Conservation (phyloP, 805 yeast genomes). For the Schizosaccharomyces osmophilus region DNA sequence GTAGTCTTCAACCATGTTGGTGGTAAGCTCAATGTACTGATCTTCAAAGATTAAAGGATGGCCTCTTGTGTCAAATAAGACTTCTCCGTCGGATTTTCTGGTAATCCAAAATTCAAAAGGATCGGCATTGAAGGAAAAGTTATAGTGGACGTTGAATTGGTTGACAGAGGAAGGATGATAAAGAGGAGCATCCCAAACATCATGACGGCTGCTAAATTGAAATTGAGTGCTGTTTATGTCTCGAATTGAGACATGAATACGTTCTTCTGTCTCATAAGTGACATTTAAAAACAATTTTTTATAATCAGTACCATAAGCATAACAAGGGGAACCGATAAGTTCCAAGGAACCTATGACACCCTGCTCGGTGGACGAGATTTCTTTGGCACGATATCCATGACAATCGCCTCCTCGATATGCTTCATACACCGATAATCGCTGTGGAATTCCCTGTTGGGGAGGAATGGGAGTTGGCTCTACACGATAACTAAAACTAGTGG, state of each 20-base stretch:
- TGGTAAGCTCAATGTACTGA: slow-evolving; percentile 15
- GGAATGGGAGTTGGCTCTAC: neutral
- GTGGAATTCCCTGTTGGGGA: neutral
- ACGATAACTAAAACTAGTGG: too few relatives aligned
- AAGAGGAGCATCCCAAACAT: slow-evolving; percentile 1
- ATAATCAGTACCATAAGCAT: slow-evolving; percentile 7
- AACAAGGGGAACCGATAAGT: slow-evolving; percentile 8
- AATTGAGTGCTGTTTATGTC: neutral
- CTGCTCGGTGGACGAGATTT: neutral
- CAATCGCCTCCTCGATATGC: neutral
- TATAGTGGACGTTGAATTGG: neutral
- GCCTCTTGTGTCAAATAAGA: slow-evolving; percentile 13
- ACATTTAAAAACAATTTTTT: slow-evolving; percentile 2
- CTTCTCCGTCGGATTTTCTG: slow-evolving; percentile 11
- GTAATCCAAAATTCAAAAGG: slow-evolving; percentile 9
- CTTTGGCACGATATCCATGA: neutral
- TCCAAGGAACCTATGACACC: neutral
- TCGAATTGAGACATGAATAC: slow-evolving; percentile 2
- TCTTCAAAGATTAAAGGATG: slow-evolving; percentile 15
- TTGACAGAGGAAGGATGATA: neutral
- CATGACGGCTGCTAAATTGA: neutral
- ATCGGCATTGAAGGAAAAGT: neutral
- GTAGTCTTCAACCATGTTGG: slow-evolving; percentile 14
- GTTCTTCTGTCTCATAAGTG: neutral
- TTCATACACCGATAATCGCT: neutral